phyloP scores from a whole-genome alignment of 805 yeast genomes.

The Cyberlindnera petersonii region DNA sequence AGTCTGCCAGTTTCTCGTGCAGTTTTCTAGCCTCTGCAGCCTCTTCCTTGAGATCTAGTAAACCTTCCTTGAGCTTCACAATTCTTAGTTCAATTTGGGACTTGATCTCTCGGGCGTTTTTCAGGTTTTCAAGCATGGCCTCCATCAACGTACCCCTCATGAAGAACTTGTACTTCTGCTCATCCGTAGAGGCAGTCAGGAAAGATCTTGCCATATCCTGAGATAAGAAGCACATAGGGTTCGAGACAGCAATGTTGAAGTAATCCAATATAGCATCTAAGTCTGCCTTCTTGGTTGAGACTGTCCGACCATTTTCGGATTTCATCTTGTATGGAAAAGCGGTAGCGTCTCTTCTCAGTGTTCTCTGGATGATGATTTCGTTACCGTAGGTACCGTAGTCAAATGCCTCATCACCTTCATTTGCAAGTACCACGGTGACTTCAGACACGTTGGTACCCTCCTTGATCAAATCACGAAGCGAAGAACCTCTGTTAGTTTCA shows the following conservation, averaged over 20 bases:
- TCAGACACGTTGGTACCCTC: constrained; percentile 72
- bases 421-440: constrained; percentile 59
- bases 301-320: constrained; percentile 44
- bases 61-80: constrained; percentile 35
- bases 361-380: constrained; percentile 66
- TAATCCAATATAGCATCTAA: constrained; percentile 64
- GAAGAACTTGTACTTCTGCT: constrained; percentile 68
- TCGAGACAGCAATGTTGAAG: constrained; percentile 76
- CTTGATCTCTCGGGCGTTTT: constrained; percentile 34
- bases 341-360: constrained; percentile 48
- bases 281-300: constrained; percentile 60
- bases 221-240: constrained; percentile 87
- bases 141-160: constrained; percentile 76
- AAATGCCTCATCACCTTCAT: constrained; percentile 63
- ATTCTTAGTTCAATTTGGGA: constrained; percentile 37
- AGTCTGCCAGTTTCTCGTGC: constrained; percentile 37
- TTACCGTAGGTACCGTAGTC: constrained; percentile 64
- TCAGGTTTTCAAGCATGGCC: constrained; percentile 56
- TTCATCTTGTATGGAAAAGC: constrained; percentile 51
- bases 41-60: constrained; percentile 37
- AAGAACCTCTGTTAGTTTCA: constrained; percentile 79
- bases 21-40: constrained; percentile 40
- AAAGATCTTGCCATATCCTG: constrained; percentile 94
- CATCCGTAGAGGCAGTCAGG: constrained; percentile 69
- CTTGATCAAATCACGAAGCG: constrained; percentile 64